Conservation (phyloP, 2,329 filamentous ascomycete species). For the Sporothrix globosa region DNA sequence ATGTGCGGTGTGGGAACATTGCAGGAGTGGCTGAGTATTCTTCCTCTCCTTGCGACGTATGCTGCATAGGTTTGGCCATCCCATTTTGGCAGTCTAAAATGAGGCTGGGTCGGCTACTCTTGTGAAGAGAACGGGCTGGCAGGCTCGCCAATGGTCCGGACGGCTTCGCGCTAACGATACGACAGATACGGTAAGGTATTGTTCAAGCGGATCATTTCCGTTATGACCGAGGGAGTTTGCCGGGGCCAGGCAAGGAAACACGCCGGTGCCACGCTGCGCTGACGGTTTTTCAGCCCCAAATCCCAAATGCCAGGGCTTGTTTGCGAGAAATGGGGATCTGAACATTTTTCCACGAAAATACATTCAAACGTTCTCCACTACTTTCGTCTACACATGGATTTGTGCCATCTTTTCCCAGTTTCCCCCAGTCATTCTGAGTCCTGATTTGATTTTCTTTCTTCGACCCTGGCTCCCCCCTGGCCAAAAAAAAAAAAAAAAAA, state of each 20-base stretch:
- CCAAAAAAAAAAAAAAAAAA: too few species aligned
- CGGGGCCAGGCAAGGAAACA: slow-evolving; percentile 1
- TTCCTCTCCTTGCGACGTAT: too few species aligned
- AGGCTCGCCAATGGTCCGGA: neutral
- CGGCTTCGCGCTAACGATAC: slow-evolving; percentile 19
- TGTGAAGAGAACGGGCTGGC: neutral
- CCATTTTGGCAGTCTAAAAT: neutral
- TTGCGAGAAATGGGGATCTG: neutral
- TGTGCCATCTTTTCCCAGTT: neutral
- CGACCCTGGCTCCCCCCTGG: neutral
- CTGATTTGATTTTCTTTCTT: neutral
- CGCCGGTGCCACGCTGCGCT: slow-evolving; percentile 22
- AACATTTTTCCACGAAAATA: too few species aligned
- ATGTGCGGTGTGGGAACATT: slow-evolving; percentile 14
- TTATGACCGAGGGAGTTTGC: neutral
- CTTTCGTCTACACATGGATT: neutral
- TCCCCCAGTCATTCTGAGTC: neutral
- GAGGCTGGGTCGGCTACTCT: neutral
- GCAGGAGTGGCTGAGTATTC: slow-evolving; percentile 10
- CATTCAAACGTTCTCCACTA: neutral
- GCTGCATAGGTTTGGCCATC: neutral
- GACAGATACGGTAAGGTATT: neutral
- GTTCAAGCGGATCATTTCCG: slow-evolving; percentile 12
- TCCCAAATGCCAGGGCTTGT: neutral
- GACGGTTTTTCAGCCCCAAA: neutral